Base-by-base conservation (phyloP, 352 stramenopile genomes). In the Thalassiosira exigua region DNA sequence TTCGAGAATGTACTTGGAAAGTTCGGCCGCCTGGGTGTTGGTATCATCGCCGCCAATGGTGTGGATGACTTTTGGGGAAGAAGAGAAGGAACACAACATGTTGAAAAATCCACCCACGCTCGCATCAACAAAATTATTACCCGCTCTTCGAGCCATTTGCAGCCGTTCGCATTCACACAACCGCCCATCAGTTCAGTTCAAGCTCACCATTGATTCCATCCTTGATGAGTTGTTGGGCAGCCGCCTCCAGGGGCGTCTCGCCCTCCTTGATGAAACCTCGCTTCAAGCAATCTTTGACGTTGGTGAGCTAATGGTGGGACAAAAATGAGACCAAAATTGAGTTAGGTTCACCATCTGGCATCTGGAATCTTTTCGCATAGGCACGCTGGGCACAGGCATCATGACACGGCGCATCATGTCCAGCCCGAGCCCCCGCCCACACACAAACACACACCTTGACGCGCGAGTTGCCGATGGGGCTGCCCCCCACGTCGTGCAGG, bases 41-140 rank as follows among this genome's bases (percentile, higher is more conserved):
- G 88, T 94, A 59, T 95, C 88, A 62, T 95, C 90, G 50, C 90
- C 90, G 32, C 90, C 90, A 69, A 95, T 94, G 12, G 90, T 95
- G 75, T 95, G 90, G 39, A 95, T 74, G 30, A 90, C 69, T 53
- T n/a, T n/a, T n/a, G n/a, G n/a, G n/a, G n/a, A n/a, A n/a, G n/a
- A n/a, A n/a, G n/a, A n/a, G n/a, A n/a, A n/a, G n/a, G n/a, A n/a
- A n/a, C n/a, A n/a, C n/a, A n/a, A n/a, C n/a, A n/a, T n/a, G n/a
- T n/a, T n/a, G n/a, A n/a, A n/a, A n/a, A n/a, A n/a, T n/a, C n/a
- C n/a, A n/a, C n/a, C n/a, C n/a, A n/a, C n/a, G n/a, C n/a, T n/a
- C n/a, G n/a, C n/a, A n/a, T n/a, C n/a, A n/a, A n/a, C n/a, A n/a
- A n/a, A n/a, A n/a, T n/a, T n/a, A n/a, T n/a, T n/a, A n/a, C n/a